phyloP scores from a whole-genome alignment of 352 stramenopile species.

The Pythium grandisporangium region DNA sequence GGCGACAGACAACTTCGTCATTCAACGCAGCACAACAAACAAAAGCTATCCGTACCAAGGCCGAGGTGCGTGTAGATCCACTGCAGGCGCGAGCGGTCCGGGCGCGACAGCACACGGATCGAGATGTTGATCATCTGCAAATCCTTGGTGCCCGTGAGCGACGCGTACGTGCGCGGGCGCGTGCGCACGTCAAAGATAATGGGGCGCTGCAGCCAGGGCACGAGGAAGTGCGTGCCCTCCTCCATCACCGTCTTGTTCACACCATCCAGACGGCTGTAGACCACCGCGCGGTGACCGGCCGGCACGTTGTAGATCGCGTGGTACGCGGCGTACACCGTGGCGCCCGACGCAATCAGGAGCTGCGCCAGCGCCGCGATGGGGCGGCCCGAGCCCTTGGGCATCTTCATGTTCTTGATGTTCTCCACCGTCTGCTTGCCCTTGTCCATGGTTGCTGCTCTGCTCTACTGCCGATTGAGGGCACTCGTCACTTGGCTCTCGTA shows the following conservation, averaged over 20 bases:
- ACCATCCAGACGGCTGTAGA: slow-evolving; percentile 87
- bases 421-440: slow-evolving; percentile 82
- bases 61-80: slow-evolving; percentile 97
- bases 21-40: background rate
- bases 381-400: slow-evolving; percentile 53
- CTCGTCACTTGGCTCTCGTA: background rate
- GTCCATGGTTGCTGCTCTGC: slow-evolving; percentile 10
- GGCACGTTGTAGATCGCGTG: slow-evolving; percentile 85
- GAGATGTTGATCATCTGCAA: slow-evolving; percentile 99
- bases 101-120: slow-evolving; percentile 97
- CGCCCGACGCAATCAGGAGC: slow-evolving; percentile 47
- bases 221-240: slow-evolving; percentile 95
- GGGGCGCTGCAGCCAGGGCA: slow-evolving; percentile 97
- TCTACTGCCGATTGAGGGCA: too few relatives aligned
- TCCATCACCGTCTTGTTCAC: slow-evolving; percentile 70
- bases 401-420: slow-evolving; percentile 88
- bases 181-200: slow-evolving; percentile 94
- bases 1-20: too few relatives aligned
- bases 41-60: slow-evolving; percentile 37
- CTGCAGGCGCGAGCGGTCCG: slow-evolving; percentile 88
- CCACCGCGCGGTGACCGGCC: slow-evolving; percentile 79
- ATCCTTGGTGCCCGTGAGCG: slow-evolving; percentile 92
- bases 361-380: slow-evolving; percentile 50
- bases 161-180: slow-evolving; percentile 90
- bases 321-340: slow-evolving; percentile 70